Evolutionary conservation across 192 early-diverging fungal genomes (phyloP).

Genomic region (Phlyctochytrium bullatum): DNA sequence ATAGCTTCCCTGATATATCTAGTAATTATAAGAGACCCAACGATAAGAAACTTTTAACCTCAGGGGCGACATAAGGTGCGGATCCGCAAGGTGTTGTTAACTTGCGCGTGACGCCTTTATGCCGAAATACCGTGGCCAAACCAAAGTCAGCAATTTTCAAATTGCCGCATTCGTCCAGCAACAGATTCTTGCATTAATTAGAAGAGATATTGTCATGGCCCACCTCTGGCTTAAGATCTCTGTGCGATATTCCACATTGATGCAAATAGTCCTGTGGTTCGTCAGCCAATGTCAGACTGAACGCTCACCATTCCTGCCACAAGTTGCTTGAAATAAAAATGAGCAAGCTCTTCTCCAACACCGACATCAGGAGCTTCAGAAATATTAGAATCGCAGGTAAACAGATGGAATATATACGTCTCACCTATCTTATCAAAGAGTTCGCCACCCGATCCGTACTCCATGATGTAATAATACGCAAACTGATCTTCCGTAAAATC

Average conservation of each 20-base stretch:
- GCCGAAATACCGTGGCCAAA: conserved; percentile 61
- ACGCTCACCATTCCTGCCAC: conserved; percentile 58
- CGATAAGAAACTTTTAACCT: background rate
- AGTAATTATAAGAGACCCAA: background rate
- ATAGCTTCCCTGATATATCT: conserved; percentile 58
- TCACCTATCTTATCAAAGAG: conserved; percentile 71
- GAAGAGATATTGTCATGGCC: background rate
- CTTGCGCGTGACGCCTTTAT: conserved; percentile 49
- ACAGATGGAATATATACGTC: background rate
- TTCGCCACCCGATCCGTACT: conserved; percentile 68
- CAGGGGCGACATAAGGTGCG: conserved; percentile 64
- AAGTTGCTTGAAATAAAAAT: conserved; percentile 72
- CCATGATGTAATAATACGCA: conserved; percentile 59
- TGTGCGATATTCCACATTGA: conserved; percentile 53
- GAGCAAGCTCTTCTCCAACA: conserved; percentile 67
- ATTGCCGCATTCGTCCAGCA: conserved; percentile 55
- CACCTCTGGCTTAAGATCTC: conserved; percentile 78
- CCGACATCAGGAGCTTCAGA: conserved; percentile 69
- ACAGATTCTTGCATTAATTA: conserved; percentile 38
- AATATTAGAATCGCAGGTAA: conserved; percentile 6
- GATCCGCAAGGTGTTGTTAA: conserved; percentile 70
- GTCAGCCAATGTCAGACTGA: background rate
- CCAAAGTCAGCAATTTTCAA: conserved; percentile 76
- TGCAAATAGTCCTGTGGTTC: conserved; percentile 47
- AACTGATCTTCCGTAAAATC: conserved; percentile 49